A percentile compares a stretch with the other conserved stretches of the same genome.
phyloP scores from a whole-genome alignment of 2,329 filamentous ascomycete genomes.

The Pseudogymnoascus sp. region DNA sequence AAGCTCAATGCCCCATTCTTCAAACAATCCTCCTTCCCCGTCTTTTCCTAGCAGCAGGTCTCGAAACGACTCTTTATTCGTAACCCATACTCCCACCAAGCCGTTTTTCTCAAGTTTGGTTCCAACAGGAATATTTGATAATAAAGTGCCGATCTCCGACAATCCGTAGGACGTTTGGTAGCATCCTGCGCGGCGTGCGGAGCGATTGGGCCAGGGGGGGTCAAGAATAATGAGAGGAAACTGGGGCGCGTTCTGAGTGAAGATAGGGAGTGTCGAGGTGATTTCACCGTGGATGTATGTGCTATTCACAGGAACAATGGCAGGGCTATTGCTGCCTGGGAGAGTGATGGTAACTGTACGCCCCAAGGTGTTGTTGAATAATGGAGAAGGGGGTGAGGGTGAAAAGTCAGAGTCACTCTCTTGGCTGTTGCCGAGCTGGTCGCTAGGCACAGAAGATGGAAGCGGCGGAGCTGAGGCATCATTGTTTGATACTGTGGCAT shows the following conservation, averaged over 20 bases:
- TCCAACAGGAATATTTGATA: conserved; percentile 48
- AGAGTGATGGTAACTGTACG: neutral
- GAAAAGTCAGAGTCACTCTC: neutral
- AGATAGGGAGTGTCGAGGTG: conserved; percentile 31
- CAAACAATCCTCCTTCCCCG: conserved; percentile 48
- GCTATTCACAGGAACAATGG: conserved; percentile 34
- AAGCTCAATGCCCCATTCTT: conserved; percentile 55
- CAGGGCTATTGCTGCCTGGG: conserved; percentile 9
- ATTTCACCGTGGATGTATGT: conserved; percentile 42
- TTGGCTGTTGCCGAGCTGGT: neutral
- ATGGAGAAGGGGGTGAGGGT: neutral
- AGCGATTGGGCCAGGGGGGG: conserved; percentile 75
- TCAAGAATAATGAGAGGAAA: conserved; percentile 67
- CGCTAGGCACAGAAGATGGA: neutral
- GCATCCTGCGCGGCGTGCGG: conserved; percentile 51
- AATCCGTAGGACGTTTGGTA: conserved; percentile 39
- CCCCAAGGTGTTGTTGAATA: neutral
- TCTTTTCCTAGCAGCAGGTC: conserved; percentile 42
- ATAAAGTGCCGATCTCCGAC: conserved; percentile 38
- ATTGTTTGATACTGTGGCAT: neutral
- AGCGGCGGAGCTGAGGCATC: neutral
- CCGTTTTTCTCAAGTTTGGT: conserved; percentile 44
- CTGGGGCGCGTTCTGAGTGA: conserved; percentile 36
- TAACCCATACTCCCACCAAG: conserved; percentile 67
- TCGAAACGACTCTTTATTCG: conserved; percentile 54